Evolutionary conservation across 306 rosid species (phyloP), one percentile per base, ranked within the genome.

Genomic region (Cicer pinnatifidum): DNA sequence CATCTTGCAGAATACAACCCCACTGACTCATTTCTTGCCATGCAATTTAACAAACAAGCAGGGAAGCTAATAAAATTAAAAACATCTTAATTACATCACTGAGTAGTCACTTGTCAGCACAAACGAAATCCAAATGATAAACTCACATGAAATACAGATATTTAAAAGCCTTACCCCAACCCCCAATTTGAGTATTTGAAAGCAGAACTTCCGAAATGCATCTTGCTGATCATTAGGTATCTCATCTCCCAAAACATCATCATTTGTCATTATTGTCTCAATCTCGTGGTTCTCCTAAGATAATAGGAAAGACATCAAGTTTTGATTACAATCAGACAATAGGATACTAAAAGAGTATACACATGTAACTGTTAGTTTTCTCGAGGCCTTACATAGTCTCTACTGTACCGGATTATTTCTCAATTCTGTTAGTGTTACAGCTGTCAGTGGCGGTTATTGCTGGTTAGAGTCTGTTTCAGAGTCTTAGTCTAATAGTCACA

Each of bases 161-260:
- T 59, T 79, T 57, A 54, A 65, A 80, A 77, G 70, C 73, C 93
- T 66, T 86, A 91, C 97, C 88, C 94, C 92, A 53, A 48, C 78
- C 76, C 73, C 82, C 87, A 89, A 76, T 84, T 84, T 89, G 72
- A 94, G 99, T 59, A 88, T 54, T 73, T 94, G 96, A 86, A 87
- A 94, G 83, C 99, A 94, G 82, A 94, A 91, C 61, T 87, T 92
- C 23, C 91, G 89, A 64, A 91, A 81, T 73, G 89, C 83, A 72
- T 92, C 91, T 81, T 86, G 96, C 83, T 94, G 99, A 83, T 94
- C 99, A 78, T 74, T 62, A 56, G 99, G 95, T 82, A 89, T 89
- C 86, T 94, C 99, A 86, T 89, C 97, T 37, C 99, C 99, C 88
- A 94, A 86, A 64, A 94, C 78, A 85, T 94, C 99, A 82, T 94